phyloP scores from a whole-genome alignment of 192 early-diverging fungal species.

The Backusella morwellensis region DNA sequence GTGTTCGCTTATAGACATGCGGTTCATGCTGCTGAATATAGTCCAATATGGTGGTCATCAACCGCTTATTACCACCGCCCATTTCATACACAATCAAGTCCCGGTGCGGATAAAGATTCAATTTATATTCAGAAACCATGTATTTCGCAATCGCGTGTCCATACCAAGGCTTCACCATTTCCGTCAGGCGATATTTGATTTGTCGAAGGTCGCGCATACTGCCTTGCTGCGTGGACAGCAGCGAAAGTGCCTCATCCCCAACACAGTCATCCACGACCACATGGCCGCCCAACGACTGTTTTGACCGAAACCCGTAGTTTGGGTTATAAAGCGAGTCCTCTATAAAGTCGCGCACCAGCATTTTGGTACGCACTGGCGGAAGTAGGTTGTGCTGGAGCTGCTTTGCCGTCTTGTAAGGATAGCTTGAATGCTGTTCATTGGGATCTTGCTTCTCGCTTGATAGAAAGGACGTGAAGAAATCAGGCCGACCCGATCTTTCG shows the following conservation, averaged over 20 bases:
- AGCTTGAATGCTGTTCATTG: background rate
- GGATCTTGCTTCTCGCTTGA: background rate
- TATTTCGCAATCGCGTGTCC: constrained; percentile 90
- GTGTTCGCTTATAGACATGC: constrained; percentile 71
- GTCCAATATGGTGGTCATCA: constrained; percentile 92
- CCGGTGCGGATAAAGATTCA: constrained; percentile 53
- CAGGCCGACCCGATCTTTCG: background rate
- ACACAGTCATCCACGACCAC: background rate
- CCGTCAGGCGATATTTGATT: constrained; percentile 96
- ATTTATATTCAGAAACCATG: constrained; percentile 77
- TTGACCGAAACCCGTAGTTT: constrained; percentile 94
- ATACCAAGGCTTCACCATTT: constrained; percentile 92
- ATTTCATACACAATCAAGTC: constrained; percentile 91
- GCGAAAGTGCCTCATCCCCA: background rate
- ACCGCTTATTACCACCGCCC: constrained; percentile 92
- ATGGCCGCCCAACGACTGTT: constrained; percentile 55
- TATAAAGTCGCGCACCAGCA: constrained; percentile 90
- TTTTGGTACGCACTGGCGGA: constrained; percentile 57
- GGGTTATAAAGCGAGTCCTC: constrained; percentile 95
- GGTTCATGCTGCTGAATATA: constrained; percentile 78
- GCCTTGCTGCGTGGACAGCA: background rate
- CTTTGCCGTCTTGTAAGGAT: constrained; percentile 47
- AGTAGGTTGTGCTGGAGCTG: constrained; percentile 29
- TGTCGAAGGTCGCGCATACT: constrained; percentile 38
- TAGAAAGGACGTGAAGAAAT: constrained; percentile 1